A percentile compares a stretch with the other conserved stretches of the same genome.
These are phyloP conservation scores for Trichoderma afroharzianum DNA, from an alignment of 2,329 filamentous ascomycete species.

Conservation along the genomic window DNA sequence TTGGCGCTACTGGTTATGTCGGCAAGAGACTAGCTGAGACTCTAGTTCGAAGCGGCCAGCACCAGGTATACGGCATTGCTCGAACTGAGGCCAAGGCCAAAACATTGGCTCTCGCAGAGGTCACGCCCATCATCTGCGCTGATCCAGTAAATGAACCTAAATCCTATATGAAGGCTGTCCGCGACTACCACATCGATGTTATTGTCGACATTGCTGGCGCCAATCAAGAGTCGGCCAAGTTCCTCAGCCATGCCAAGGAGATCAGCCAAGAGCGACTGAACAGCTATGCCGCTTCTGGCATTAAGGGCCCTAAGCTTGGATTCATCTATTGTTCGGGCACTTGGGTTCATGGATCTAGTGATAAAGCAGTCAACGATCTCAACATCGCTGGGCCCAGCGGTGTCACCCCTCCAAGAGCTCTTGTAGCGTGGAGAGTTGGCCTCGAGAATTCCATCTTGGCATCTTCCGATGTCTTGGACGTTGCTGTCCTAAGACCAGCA, in stretches of 20 bases:
- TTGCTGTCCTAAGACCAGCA: slow-evolving; percentile 17
- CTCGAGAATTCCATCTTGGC: slow-evolving; percentile 16
- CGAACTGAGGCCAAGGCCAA: slow-evolving; percentile 17
- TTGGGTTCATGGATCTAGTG: slow-evolving; percentile 17
- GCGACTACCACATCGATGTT: slow-evolving; percentile 13
- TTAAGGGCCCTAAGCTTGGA: slow-evolving; percentile 16
- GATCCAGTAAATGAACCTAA: slow-evolving; percentile 18
- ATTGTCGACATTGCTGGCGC: slow-evolving; percentile 17
- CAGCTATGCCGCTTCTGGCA: slow-evolving; percentile 7
- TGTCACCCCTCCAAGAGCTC: not conserved
- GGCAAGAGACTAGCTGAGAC: slow-evolving; percentile 16
- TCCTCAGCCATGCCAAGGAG: slow-evolving; percentile 12
- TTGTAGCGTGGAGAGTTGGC: slow-evolving; percentile 15
- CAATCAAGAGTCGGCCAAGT: slow-evolving; percentile 12
- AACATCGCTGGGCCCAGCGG: slow-evolving; percentile 8
- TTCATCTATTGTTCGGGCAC: slow-evolving; percentile 19
- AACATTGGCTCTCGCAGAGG: slow-evolving; percentile 14
- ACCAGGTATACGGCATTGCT: slow-evolving; percentile 17
- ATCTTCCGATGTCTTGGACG: slow-evolving; percentile 15
- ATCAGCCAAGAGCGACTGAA: slow-evolving; percentile 13
- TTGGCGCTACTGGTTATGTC: slow-evolving; percentile 19
- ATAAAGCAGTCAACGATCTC: slow-evolving; percentile 15
- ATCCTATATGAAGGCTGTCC: slow-evolving; percentile 10
- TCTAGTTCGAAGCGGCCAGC: slow-evolving; percentile 16
- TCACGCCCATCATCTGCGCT: slow-evolving; percentile 16